Conservation (phyloP, 495 filamentous ascomycete genomes). For the Polyplosphaeria fusca region DNA sequence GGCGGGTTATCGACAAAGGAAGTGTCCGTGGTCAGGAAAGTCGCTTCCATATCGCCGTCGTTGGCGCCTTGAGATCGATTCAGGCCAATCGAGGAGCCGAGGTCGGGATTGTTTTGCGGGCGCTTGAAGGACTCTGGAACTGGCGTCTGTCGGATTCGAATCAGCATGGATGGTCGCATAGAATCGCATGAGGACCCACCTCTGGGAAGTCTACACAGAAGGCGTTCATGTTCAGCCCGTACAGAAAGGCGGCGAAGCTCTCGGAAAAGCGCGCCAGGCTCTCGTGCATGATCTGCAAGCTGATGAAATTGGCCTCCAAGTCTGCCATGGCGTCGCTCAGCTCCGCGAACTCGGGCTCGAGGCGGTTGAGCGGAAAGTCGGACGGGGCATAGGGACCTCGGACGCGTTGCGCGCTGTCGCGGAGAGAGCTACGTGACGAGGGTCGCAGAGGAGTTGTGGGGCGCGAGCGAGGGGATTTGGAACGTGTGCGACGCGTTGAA, state of each 20-base stretch:
- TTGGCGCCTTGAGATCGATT: slow-evolving; percentile 12
- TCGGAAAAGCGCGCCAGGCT: slow-evolving; percentile 91
- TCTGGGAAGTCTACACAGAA: slow-evolving; percentile 98
- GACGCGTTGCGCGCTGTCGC: slow-evolving; percentile 49
- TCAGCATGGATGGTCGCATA: no score
- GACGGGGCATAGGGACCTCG: slow-evolving; percentile 52
- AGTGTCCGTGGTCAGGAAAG: slow-evolving; percentile 93
- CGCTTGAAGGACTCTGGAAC: slow-evolving; percentile 71
- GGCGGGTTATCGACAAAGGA: slow-evolving; percentile 89
- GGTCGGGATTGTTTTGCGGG: slow-evolving; percentile 39
- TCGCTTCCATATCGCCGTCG: slow-evolving; percentile 63
- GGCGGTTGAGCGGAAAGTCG: slow-evolving; percentile 70
- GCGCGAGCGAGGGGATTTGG: slow-evolving; percentile 59
- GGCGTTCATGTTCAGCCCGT: slow-evolving; percentile 97
- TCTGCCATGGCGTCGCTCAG: slow-evolving; percentile 92
- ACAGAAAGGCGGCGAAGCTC: slow-evolving; percentile 91
- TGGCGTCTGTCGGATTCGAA: slow-evolving; percentile 51
- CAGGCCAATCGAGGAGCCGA: slow-evolving; percentile 9
- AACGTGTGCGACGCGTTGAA: slow-evolving; percentile 46
- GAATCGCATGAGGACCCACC: slow-evolving; percentile 48
- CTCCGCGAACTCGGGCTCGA: slow-evolving; percentile 90
- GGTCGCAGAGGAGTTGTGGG: slow-evolving; percentile 92
- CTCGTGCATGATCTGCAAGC: slow-evolving; percentile 95
- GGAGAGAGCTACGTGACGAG: slow-evolving; percentile 81
- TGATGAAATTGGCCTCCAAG: slow-evolving; percentile 95